A percentile compares a stretch with the other conserved stretches of the same genome.
These are phyloP conservation scores for Leptodermis oblonga DNA, from an alignment of 257 asterid genomes.

Conservation along the genomic window DNA sequence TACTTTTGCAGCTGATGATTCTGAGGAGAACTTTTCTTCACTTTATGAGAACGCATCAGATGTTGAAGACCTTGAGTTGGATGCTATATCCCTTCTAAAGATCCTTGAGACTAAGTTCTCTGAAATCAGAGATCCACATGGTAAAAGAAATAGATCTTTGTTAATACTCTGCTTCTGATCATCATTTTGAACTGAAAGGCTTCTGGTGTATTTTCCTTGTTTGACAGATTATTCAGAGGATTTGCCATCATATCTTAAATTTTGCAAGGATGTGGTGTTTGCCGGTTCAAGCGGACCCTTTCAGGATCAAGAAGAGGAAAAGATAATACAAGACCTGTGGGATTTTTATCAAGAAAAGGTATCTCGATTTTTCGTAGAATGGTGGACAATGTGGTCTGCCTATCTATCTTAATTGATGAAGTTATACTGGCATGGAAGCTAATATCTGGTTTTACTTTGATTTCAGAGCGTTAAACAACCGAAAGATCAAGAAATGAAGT, in stretches of 20 bases:
- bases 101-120: slow-evolving; percentile 47
- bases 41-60: slow-evolving; percentile 19
- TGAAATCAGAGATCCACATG: slow-evolving; percentile 44
- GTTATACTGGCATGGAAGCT: neutral
- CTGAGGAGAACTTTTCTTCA: slow-evolving; percentile 22
- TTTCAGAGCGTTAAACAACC: slow-evolving; percentile 33
- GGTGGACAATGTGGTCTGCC: neutral
- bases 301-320: slow-evolving; percentile 48
- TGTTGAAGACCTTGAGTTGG: slow-evolving; percentile 26
- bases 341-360: slow-evolving; percentile 59
- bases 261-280: slow-evolving; percentile 67
- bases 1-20: slow-evolving; percentile 14
- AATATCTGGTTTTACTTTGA: neutral
- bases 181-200: slow-evolving; percentile 2
- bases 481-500: slow-evolving; percentile 10
- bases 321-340: slow-evolving; percentile 47
- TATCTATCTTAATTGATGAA: neutral
- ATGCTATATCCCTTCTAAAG: slow-evolving; percentile 42
- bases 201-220: slow-evolving; percentile 19
- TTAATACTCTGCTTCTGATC: slow-evolving; percentile 9
- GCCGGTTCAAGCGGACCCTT: slow-evolving; percentile 48
- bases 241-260: slow-evolving; percentile 55
- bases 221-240: slow-evolving; percentile 49
- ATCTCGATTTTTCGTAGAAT: slow-evolving; percentile 2
- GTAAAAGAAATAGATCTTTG: slow-evolving; percentile 31